These are phyloP conservation scores for Stenogyne calaminthoides DNA, from an alignment of 305 asterid species.

Conservation along the genomic window DNA sequence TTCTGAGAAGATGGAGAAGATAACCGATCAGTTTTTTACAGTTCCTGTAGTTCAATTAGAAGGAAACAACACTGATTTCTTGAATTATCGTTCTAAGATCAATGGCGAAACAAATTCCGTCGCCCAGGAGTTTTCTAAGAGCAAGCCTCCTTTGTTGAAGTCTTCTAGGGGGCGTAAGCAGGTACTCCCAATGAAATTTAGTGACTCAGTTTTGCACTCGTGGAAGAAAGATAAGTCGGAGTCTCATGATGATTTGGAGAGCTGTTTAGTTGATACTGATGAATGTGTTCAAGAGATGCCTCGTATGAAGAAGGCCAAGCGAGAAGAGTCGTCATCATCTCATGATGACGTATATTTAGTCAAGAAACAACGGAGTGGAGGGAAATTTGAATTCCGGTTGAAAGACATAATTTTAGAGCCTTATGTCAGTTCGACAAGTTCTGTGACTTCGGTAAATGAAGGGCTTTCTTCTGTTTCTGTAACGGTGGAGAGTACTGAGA, in stretches of 20 bases:
- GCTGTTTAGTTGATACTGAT: conserved; percentile 35
- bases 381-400: conserved; percentile 38
- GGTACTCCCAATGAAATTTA: conserved; percentile 61
- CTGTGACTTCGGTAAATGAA: conserved; percentile 54
- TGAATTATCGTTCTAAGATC: conserved; percentile 33
- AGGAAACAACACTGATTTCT: conserved; percentile 36
- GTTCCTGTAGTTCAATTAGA: conserved; percentile 59
- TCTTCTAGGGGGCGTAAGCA: conserved; percentile 80
- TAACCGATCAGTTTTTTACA: conserved; percentile 30
- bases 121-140: conserved; percentile 31
- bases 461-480: conserved; percentile 46
- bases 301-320: conserved; percentile 48
- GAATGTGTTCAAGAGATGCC: conserved; percentile 24
- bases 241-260: conserved; percentile 31
- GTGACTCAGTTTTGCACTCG: conserved; percentile 63
- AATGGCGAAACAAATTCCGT: conserved; percentile 35
- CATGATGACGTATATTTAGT: conserved; percentile 36
- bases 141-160: conserved; percentile 65
- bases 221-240: conserved; percentile 67
- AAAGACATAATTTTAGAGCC: conserved; percentile 45
- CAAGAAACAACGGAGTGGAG: conserved; percentile 44
- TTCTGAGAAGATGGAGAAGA: conserved; percentile 34
- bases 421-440: conserved; percentile 51
- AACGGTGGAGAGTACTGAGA: conserved; percentile 45
- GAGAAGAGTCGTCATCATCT: conserved; percentile 35